phyloP scores from a whole-genome alignment of 2,329 filamentous ascomycete species.

The Arthrobotrys iridis region DNA sequence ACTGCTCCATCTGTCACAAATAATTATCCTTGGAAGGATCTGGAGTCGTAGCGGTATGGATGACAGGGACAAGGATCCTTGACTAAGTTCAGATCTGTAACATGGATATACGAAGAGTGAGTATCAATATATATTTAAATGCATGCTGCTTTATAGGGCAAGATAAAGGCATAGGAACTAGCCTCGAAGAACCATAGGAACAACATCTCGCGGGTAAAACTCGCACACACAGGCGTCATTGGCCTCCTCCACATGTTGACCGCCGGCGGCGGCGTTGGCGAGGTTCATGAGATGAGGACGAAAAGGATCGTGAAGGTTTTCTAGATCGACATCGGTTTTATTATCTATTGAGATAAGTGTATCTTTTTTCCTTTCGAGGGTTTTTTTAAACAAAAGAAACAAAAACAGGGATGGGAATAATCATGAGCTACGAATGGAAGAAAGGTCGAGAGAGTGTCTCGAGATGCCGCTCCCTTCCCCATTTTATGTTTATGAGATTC shows the following conservation, averaged over 20 bases:
- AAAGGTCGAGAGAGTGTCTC: not conserved
- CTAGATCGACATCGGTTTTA: not conserved
- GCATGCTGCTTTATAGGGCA: not conserved
- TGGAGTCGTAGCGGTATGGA: not conserved
- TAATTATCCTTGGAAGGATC: slow-evolving; percentile 9
- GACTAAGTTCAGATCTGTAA: not conserved
- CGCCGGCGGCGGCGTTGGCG: not conserved
- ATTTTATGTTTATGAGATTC: not conserved
- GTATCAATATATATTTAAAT: not conserved
- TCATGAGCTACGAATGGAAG: not conserved
- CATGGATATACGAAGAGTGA: not conserved
- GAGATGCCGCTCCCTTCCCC: not conserved
- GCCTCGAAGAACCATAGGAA: not conserved
- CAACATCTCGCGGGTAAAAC: not conserved
- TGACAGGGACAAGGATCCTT: too few species aligned
- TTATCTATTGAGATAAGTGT: not conserved
- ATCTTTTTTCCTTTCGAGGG: not conserved
- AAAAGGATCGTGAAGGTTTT: not conserved
- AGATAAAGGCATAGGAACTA: too few species aligned
- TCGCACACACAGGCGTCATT: not conserved
- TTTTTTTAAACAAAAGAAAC: not conserved
- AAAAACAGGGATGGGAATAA: not conserved
- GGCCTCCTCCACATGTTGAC: not conserved
- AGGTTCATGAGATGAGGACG: not conserved
- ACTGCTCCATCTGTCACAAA: slow-evolving; percentile 16